Conservation (phyloP, 805 yeast species). For the Isabelozyma gotoi region DNA sequence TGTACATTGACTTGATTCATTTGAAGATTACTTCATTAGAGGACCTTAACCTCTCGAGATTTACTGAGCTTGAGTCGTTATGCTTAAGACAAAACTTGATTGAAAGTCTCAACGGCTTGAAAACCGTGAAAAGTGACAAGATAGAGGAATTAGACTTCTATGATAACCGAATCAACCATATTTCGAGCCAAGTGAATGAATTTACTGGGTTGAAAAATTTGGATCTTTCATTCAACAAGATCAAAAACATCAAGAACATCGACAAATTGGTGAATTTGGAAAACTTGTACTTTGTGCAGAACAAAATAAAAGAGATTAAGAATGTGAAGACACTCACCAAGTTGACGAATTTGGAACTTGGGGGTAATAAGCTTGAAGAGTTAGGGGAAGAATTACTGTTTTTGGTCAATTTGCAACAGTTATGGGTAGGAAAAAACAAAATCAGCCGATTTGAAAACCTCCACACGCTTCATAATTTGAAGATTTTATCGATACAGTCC, state of each 20-base stretch:
- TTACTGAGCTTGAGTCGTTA: conserved; percentile 54
- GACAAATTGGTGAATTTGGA: conserved; percentile 60
- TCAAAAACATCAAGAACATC: conserved; percentile 79
- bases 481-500: conserved; percentile 83
- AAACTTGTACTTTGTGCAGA: conserved; percentile 83
- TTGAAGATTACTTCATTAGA: conserved; percentile 64
- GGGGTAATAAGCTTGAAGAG: conserved; percentile 74
- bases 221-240: conserved; percentile 88
- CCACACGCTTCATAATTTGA: conserved; percentile 55
- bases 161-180: conserved; percentile 88
- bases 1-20: conserved; percentile 65
- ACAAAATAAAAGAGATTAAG: conserved; percentile 72
- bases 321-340: conserved; percentile 56
- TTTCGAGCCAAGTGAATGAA: conserved; percentile 66
- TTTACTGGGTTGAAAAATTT: conserved; percentile 56
- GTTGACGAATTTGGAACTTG: conserved; percentile 76
- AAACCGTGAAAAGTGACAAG: conserved; percentile 60
- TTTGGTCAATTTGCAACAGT: conserved; percentile 60
- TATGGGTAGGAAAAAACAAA: conserved; percentile 92
- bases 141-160: conserved; percentile 83
- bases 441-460: conserved; percentile 67
- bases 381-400: conserved; percentile 57
- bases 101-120: conserved; percentile 54
- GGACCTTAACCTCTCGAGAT: conserved; percentile 57
- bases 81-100: conserved; percentile 84